These are phyloP conservation scores for Populus tremula DNA, from an alignment of 345 rosid genomes.

Conservation along the genomic window DNA sequence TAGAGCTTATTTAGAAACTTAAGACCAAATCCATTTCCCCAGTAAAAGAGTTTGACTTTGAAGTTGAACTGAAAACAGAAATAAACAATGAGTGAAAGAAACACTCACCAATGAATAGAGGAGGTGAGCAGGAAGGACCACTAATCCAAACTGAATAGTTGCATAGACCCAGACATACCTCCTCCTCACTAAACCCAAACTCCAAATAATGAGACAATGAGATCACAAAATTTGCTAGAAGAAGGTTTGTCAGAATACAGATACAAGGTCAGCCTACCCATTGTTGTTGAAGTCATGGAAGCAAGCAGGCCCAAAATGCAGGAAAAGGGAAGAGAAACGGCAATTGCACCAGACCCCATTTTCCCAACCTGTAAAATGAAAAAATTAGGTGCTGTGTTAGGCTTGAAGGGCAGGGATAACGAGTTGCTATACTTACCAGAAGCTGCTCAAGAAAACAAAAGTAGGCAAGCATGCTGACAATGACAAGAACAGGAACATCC, in stretches of 20 bases:
- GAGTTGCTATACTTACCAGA: conserved; percentile 50
- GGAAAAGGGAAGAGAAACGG: conserved; percentile 91
- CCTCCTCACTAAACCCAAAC: conserved; percentile 50
- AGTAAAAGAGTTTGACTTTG: neutral
- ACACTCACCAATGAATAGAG: conserved; percentile 65
- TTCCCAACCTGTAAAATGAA: conserved; percentile 49
- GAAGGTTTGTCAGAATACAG: neutral
- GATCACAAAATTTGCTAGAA: neutral
- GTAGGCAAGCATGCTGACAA: conserved; percentile 97
- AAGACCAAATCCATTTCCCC: neutral
- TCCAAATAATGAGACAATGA: conserved; percentile 6
- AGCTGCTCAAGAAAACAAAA: conserved; percentile 96
- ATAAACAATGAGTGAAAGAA: neutral
- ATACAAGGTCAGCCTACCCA: conserved; percentile 54
- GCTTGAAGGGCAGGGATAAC: neutral
- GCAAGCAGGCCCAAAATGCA: conserved; percentile 88
- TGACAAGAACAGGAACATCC: conserved; percentile 84
- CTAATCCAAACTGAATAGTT: conserved; percentile 55
- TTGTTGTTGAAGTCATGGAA: conserved; percentile 87
- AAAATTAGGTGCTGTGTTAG: conserved; percentile 5
- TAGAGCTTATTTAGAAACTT: neutral
- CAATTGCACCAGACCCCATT: conserved; percentile 83
- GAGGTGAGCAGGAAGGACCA: conserved; percentile 73
- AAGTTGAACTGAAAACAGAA: neutral
- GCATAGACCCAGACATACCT: conserved; percentile 72